Evolutionary conservation across 306 rosid species (phyloP), one percentile per base, ranked within the genome.

Genomic region (Geum urbanum): DNA sequence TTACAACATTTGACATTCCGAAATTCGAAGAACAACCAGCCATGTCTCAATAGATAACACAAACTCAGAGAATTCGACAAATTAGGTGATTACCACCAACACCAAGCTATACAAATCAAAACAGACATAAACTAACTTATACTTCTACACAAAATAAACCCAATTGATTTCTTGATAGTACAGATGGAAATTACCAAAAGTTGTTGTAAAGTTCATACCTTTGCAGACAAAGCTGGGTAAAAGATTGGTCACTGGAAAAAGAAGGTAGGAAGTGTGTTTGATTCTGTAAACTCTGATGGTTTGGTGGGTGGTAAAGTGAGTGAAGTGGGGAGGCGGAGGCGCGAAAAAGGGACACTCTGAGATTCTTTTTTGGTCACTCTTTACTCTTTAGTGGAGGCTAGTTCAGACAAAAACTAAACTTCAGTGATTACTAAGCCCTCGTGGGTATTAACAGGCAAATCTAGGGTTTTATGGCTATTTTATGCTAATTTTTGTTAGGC

Each of bases 21-120:
- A 87, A 78, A 47, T 84, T 79, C 2, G 80, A 85, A 18, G 85
- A 75, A 73, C 70, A 80, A 66, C 81, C 81, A 18, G 84, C 89
- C 96, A 88, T 92, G 16, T 20, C 1, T 63, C 71, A 43, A 2
- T 58, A 4, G 54, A 71, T 45, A 48, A 46, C 13, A 14, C 9
- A 58, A 57, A 9, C 50, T 15, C 60, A 19, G 78, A 18, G 27
- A 58, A 58, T 58, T 86, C 79, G 82, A 85, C 86, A 1, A 79
- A 81, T 84, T 22, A 7, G 11, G 48, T 10, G 68, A 61, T 63
- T 73, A 46, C 72, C 59, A 63, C 74, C 44, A 53, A 46, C 45
- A 14, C 58, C 53, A 49, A n/a, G 24, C 71, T 52, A 60, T 53
- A 46, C 39, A 27, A 75, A 79, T 20, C 72, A 16, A 66, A 74